Conservation (phyloP, 192 early-diverging fungal genomes). For the Phycomyces blakesleeanus region DNA sequence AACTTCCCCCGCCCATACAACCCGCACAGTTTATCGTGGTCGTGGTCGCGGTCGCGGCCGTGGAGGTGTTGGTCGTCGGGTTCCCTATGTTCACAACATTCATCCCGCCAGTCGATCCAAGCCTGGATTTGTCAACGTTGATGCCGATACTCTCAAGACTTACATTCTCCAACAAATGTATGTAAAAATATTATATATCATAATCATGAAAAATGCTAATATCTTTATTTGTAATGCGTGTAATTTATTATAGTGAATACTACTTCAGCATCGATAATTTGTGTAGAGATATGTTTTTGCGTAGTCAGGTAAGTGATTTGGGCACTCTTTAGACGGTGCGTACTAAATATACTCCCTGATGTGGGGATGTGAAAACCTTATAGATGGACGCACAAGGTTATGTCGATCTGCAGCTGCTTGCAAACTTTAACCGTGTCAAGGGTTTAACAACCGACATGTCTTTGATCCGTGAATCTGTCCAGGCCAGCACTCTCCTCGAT, state of each 20-base stretch:
- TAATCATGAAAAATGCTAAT: not conserved
- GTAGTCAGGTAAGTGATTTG: constrained; percentile 43
- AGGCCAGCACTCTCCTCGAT: constrained; percentile 37
- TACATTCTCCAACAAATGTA: constrained; percentile 65
- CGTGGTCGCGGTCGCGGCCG: constrained; percentile 13
- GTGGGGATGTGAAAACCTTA: constrained; percentile 5
- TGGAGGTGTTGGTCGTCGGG: constrained; percentile 19
- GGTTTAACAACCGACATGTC: constrained; percentile 61
- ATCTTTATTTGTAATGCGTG: not conserved
- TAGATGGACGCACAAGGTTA: constrained; percentile 89
- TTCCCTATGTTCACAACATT: not conserved
- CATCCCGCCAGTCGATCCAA: not conserved
- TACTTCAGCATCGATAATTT: constrained; percentile 98
- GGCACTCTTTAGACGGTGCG: too few species aligned
- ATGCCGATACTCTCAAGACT: constrained; percentile 45
- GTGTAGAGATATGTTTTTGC: constrained; percentile 93
- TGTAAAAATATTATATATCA: constrained; percentile 3
- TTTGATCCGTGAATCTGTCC: constrained; percentile 57
- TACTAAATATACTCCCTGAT: not conserved
- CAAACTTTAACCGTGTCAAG: constrained; percentile 88
- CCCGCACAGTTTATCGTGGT: constrained; percentile 11
- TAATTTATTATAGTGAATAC: constrained; percentile 66
- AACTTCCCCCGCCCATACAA: not conserved
- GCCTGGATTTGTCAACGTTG: constrained; percentile 24
- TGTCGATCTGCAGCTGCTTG: constrained; percentile 74